A percentile compares a stretch with the other conserved stretches of the same genome.
Evolutionary conservation across 2,329 filamentous ascomycete genomes (phyloP).

Genomic region (Raffaelea albimanens): DNA sequence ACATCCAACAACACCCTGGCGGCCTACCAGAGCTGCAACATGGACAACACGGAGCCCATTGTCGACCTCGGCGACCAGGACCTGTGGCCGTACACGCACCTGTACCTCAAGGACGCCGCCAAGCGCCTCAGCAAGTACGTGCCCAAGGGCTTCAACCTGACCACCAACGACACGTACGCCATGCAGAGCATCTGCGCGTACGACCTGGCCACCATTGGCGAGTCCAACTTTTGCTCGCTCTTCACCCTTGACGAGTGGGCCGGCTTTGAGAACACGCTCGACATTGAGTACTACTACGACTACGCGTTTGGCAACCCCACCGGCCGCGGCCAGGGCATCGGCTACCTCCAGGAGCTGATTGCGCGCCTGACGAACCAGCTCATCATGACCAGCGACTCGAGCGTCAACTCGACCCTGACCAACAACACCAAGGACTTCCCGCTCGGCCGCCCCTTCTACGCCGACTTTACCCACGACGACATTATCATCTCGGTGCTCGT

Average conservation of each 20-base stretch:
- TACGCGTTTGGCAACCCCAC: slow-evolving; percentile 37
- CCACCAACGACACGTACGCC: slow-evolving; percentile 37
- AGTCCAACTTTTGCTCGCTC: slow-evolving; percentile 40
- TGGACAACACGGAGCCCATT: slow-evolving; percentile 24
- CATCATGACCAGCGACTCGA: slow-evolving; percentile 36
- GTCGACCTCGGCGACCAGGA: slow-evolving; percentile 29
- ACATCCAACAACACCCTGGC: slow-evolving; percentile 44
- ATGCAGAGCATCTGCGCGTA: slow-evolving; percentile 46
- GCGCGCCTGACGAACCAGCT: slow-evolving; percentile 36
- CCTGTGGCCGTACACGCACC: slow-evolving; percentile 31
- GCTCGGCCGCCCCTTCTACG: slow-evolving; percentile 36
- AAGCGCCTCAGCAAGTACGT: slow-evolving; percentile 35
- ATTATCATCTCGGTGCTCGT: slow-evolving; percentile 39
- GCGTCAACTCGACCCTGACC: slow-evolving; percentile 39
- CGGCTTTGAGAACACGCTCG: slow-evolving; percentile 42
- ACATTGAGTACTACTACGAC: slow-evolving; percentile 40
- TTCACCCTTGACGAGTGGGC: slow-evolving; percentile 47
- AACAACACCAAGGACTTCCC: slow-evolving; percentile 35
- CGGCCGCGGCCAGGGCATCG: slow-evolving; percentile 41
- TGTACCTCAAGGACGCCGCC: slow-evolving; percentile 34
- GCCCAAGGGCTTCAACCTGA: slow-evolving; percentile 37
- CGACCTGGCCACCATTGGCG: slow-evolving; percentile 38
- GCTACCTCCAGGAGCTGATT: slow-evolving; percentile 41
- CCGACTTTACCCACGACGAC: slow-evolving; percentile 44
- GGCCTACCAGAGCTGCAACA: slow-evolving; percentile 38